phyloP scores from a whole-genome alignment of 306 rosid genomes.

The Benincasa hispida region DNA sequence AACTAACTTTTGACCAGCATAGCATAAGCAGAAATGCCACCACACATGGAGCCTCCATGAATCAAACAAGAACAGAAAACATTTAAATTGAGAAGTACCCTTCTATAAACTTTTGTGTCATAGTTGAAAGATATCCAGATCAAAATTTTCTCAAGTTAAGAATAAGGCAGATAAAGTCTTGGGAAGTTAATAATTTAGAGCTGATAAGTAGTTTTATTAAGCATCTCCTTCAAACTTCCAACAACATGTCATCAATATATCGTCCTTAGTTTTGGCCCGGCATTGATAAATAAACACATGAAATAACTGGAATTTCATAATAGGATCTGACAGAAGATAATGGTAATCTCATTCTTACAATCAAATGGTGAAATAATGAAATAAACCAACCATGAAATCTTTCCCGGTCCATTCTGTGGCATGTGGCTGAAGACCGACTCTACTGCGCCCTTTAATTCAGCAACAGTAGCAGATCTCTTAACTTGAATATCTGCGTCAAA shows the following conservation, averaged over 20 bases:
- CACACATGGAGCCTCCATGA: constrained; percentile 65
- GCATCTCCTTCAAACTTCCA: neutral
- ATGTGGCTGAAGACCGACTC: constrained; percentile 52
- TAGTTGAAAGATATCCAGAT: neutral
- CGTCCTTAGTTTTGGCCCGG: neutral
- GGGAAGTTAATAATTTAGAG: neutral
- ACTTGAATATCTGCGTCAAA: constrained; percentile 55
- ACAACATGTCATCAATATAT: neutral
- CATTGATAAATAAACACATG: neutral
- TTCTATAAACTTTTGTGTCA: neutral
- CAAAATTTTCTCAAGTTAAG: neutral
- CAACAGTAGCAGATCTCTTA: constrained; percentile 49
- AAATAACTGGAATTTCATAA: neutral
- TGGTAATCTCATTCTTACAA: neutral
- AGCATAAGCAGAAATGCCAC: constrained; percentile 84
- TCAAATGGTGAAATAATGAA: neutral
- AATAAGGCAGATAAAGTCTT: neutral
- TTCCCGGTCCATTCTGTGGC: constrained; percentile 62
- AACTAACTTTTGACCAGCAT: constrained; percentile 48
- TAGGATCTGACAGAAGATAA: neutral
- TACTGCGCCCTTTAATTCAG: constrained; percentile 52
- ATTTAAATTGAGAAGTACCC: neutral
- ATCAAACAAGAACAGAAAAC: constrained; percentile 4
- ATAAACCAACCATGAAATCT: constrained; percentile 64
- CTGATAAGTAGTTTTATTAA: neutral